Conservation (phyloP, 176 grass and related monocot species). For the Cenchrus purpureus region DNA sequence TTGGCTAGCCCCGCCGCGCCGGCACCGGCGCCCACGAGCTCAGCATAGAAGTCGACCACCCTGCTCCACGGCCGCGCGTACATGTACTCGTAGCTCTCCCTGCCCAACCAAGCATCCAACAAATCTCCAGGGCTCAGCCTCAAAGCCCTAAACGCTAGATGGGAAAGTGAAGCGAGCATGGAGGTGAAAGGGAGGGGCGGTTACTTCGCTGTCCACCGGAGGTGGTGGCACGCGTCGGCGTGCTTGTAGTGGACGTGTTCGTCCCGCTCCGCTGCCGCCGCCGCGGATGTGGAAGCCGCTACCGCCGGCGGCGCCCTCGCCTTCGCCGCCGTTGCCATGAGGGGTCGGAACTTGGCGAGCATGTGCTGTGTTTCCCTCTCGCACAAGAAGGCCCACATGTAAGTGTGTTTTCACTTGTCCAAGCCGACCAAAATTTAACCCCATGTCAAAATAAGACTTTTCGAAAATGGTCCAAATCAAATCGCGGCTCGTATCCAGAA, state of each 20-base stretch:
- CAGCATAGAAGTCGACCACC: constrained; percentile 77
- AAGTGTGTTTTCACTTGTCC: not conserved
- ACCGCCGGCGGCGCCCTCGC: constrained; percentile 31
- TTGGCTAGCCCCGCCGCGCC: constrained; percentile 52
- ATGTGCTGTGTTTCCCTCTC: constrained; percentile 31
- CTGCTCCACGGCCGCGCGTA: constrained; percentile 69
- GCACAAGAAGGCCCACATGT: not conserved
- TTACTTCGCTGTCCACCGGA: constrained; percentile 79
- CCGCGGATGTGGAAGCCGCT: constrained; percentile 15
- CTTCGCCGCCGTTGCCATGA: constrained; percentile 55
- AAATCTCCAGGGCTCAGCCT: not conserved
- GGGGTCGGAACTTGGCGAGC: constrained; percentile 48
- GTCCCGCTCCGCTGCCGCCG: constrained; percentile 54
- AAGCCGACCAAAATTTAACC: not conserved
- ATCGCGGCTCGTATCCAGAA: not conserved
- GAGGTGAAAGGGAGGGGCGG: not conserved
- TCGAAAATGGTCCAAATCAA: not conserved
- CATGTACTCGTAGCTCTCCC: constrained; percentile 90
- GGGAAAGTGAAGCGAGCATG: constrained; percentile 18
- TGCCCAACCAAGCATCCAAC: constrained; percentile 3
- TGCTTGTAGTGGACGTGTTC: constrained; percentile 75
- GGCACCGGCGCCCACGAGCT: constrained; percentile 54
- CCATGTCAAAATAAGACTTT: not conserved
- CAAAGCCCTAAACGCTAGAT: constrained; percentile 21
- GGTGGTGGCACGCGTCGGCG: constrained; percentile 65